phyloP scores from a whole-genome alignment of 192 early-diverging fungal species.

The Backusella macrospora region DNA sequence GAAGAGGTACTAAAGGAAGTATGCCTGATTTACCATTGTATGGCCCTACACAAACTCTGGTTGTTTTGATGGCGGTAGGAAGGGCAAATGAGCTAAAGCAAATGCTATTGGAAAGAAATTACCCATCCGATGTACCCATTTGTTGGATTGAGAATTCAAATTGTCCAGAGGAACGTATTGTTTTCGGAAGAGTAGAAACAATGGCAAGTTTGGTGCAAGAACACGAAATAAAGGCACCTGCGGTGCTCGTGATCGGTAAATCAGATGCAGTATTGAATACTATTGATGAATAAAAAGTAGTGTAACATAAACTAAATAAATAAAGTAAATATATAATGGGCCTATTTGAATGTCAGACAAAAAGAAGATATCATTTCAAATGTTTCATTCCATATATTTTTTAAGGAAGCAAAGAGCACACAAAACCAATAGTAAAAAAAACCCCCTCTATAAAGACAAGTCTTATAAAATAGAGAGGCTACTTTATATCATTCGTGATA shows the following conservation, averaged over 20 bases:
- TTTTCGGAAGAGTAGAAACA: slow-evolving; percentile 64
- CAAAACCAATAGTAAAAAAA: too few relatives aligned
- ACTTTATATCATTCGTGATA: too few relatives aligned
- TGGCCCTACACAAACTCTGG: slow-evolving; percentile 69
- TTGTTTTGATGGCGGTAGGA: slow-evolving; percentile 86
- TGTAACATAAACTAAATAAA: background rate
- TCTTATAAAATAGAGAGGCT: too few relatives aligned
- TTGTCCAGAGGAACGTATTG: slow-evolving; percentile 71
- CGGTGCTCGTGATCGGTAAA: slow-evolving; percentile 78
- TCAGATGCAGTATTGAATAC: slow-evolving; percentile 15
- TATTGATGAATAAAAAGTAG: background rate
- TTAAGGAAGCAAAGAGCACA: too few relatives aligned
- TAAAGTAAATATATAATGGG: background rate
- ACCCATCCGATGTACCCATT: slow-evolving; percentile 67
- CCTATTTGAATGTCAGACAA: too few relatives aligned
- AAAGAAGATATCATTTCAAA: too few relatives aligned
- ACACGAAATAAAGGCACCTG: slow-evolving; percentile 69
- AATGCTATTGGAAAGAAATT: slow-evolving; percentile 57
- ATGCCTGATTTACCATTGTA: slow-evolving; percentile 76
- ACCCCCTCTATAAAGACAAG: too few relatives aligned
- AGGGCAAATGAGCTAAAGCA: slow-evolving; percentile 66
- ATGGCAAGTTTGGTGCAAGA: slow-evolving; percentile 67
- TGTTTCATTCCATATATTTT: too few relatives aligned
- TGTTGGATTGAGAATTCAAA: slow-evolving; percentile 87
- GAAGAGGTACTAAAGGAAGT: slow-evolving; percentile 75